Conservation (phyloP, 2,329 filamentous ascomycete species). For the Calonectria pseudoturangicola region DNA sequence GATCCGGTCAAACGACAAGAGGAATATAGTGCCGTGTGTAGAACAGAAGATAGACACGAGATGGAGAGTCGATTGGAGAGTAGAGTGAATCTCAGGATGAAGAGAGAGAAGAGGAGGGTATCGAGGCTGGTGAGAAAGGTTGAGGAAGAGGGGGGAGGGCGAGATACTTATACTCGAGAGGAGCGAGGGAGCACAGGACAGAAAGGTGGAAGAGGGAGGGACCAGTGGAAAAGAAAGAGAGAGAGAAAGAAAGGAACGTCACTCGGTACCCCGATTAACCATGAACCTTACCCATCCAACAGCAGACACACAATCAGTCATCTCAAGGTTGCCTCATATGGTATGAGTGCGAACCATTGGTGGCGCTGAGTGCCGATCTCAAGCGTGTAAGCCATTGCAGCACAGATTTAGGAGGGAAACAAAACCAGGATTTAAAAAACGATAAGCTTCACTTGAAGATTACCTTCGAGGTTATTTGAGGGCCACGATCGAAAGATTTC, state of each 20-base stretch:
- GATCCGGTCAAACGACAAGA: not conserved
- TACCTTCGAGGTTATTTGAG: not conserved
- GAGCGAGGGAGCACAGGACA: slow-evolving; percentile 13
- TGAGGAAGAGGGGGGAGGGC: slow-evolving; percentile 39
- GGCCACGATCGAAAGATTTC: not conserved
- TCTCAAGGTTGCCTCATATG: slow-evolving; percentile 13
- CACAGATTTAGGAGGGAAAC: not conserved
- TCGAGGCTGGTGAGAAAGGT: slow-evolving; percentile 39
- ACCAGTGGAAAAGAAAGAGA: not conserved
- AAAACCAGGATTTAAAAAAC: not conserved
- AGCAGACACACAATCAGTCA: not conserved
- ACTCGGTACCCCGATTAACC: slow-evolving; percentile 36
- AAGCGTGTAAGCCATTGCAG: not conserved
- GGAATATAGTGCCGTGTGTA: not conserved
- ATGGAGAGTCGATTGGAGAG: not conserved
- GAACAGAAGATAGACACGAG: not conserved
- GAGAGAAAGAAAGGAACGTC: slow-evolving; percentile 20
- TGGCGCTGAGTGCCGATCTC: not conserved
- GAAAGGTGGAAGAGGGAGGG: not conserved
- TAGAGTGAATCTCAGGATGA: not conserved
- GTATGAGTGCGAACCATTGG: slow-evolving; percentile 24
- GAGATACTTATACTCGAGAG: slow-evolving; percentile 53
- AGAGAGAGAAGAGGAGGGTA: slow-evolving; percentile 35
- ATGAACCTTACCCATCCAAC: slow-evolving; percentile 1
- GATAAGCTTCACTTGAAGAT: slow-evolving; percentile 16